A percentile compares a stretch with the other conserved stretches of the same genome.
Evolutionary conservation across 2,329 filamentous ascomycete genomes (phyloP).

Genomic region (Lachnellula suecica): DNA sequence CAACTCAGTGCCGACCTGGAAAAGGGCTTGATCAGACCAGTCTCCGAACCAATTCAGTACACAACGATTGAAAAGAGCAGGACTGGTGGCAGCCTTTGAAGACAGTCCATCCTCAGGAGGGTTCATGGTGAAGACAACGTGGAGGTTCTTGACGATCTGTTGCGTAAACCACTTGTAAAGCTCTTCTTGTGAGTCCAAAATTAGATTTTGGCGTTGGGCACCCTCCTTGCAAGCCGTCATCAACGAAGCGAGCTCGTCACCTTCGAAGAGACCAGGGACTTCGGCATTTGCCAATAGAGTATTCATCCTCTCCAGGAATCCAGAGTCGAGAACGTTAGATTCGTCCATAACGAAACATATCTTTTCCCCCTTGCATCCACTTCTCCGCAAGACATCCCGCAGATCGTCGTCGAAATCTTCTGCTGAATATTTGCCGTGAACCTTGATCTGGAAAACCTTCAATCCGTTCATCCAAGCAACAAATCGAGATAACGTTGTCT

Average conservation of each 20-base stretch:
- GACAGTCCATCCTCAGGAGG: constrained; percentile 92
- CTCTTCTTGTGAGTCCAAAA: constrained; percentile 96
- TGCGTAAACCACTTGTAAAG: constrained; percentile 99
- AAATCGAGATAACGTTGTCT: constrained; percentile 96
- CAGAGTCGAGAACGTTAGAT: constrained; percentile 95
- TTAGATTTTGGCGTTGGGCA: constrained; percentile 89
- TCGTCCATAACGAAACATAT: constrained; percentile 99
- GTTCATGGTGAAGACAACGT: constrained; percentile 99
- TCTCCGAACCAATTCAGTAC: constrained; percentile 99
- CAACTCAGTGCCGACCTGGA: constrained; percentile 94
- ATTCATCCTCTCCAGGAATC: constrained; percentile 99
- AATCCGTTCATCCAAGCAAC: constrained; percentile 99
- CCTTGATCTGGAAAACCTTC: constrained; percentile 99
- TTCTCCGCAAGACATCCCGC: constrained; percentile 86
- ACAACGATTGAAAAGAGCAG: constrained; percentile 97
- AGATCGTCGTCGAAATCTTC: constrained; percentile 99
- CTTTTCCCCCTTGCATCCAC: constrained; percentile 97
- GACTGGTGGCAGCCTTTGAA: constrained; percentile 95
- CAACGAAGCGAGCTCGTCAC: constrained; percentile 96
- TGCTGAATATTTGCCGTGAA: constrained; percentile 95
- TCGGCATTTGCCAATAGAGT: constrained; percentile 98
- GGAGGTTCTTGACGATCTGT: constrained; percentile 97
- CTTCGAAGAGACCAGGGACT: constrained; percentile 96
- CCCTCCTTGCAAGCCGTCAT: constrained; percentile 99
- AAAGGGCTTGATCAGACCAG: constrained; percentile 98